These are phyloP conservation scores for Candida tammaniensis DNA, from an alignment of 805 yeast genomes.

Conservation along the genomic window DNA sequence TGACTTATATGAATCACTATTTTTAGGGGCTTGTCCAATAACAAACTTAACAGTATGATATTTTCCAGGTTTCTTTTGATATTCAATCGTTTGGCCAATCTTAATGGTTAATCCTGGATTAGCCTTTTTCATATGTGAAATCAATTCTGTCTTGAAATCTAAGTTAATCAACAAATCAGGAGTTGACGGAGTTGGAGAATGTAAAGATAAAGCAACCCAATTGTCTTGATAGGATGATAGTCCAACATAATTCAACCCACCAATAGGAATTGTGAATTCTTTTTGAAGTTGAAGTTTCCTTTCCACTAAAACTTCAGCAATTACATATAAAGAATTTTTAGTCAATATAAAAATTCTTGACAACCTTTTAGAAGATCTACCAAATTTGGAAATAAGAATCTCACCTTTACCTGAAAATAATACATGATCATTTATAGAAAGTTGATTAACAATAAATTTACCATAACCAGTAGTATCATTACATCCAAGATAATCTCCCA, in stretches of 20 bases:
- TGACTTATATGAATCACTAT: constrained; percentile 81
- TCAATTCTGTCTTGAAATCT: constrained; percentile 84
- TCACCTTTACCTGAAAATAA: constrained; percentile 82
- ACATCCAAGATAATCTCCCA: constrained; percentile 93
- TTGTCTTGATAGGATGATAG: constrained; percentile 82
- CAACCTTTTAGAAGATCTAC: constrained; percentile 81
- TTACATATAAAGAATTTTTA: constrained; percentile 55
- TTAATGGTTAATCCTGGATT: constrained; percentile 58
- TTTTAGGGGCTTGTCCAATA: constrained; percentile 52
- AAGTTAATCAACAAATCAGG: constrained; percentile 83
- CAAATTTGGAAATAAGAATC: constrained; percentile 78
- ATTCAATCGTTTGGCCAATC: constrained; percentile 70
- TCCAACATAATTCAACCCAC: constrained; percentile 58
- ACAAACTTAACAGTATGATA: constrained; percentile 73
- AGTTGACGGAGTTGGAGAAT: constrained; percentile 43
- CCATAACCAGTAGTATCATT: constrained; percentile 73
- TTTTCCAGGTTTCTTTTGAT: constrained; percentile 88
- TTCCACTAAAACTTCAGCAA: constrained; percentile 71
- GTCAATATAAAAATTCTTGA: constrained; percentile 75
- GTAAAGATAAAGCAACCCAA: constrained; percentile 75
- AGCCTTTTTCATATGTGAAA: constrained; percentile 66
- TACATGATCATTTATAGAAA: constrained; percentile 68
- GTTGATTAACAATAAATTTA: constrained; percentile 64
- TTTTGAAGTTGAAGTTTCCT: constrained; percentile 50
- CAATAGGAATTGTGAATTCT: constrained; percentile 63